A percentile compares a stretch with the other conserved stretches of the same genome.
phyloP scores from a whole-genome alignment of 176 grass and related monocot species.

The Lolium perenne region DNA sequence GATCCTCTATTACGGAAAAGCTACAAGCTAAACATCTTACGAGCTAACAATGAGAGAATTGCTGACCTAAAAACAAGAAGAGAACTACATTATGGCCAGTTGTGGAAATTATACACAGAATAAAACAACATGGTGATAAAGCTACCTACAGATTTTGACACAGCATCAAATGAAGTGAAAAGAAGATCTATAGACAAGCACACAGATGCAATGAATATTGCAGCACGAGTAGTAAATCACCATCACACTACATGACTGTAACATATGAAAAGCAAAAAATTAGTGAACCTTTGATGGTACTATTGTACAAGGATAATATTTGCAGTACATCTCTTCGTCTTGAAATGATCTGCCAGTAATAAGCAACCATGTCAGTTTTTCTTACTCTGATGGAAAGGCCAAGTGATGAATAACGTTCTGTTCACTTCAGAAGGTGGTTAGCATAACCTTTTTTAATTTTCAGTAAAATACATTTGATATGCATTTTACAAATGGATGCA shows the following conservation, averaged over 20 bases:
- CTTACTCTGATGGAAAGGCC: neutral
- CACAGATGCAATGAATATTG: constrained; percentile 23
- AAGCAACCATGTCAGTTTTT: constrained; percentile 32
- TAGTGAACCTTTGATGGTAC: constrained; percentile 36
- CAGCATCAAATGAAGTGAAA: constrained; percentile 13
- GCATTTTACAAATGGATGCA: constrained; percentile 9
- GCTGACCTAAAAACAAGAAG: neutral
- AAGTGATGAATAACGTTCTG: constrained; percentile 14
- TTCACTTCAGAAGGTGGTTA: constrained; percentile 28
- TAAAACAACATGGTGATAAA: neutral
- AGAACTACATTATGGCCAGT: constrained; percentile 7
- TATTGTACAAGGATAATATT: constrained; percentile 29
- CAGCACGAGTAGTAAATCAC: neutral
- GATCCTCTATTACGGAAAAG: constrained; percentile 42
- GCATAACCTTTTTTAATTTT: neutral
- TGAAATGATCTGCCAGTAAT: constrained; percentile 38
- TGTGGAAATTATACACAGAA: neutral
- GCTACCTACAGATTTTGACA: neutral
- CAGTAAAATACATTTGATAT: neutral
- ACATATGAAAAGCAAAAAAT: constrained; percentile 24
- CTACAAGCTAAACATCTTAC: constrained; percentile 36
- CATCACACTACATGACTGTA: neutral
- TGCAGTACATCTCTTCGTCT: constrained; percentile 27
- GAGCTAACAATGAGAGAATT: constrained; percentile 16
- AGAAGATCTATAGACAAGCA: constrained; percentile 16